Conservation (phyloP, 129 eudicot genomes). For the Scalesia atractyloides region DNA sequence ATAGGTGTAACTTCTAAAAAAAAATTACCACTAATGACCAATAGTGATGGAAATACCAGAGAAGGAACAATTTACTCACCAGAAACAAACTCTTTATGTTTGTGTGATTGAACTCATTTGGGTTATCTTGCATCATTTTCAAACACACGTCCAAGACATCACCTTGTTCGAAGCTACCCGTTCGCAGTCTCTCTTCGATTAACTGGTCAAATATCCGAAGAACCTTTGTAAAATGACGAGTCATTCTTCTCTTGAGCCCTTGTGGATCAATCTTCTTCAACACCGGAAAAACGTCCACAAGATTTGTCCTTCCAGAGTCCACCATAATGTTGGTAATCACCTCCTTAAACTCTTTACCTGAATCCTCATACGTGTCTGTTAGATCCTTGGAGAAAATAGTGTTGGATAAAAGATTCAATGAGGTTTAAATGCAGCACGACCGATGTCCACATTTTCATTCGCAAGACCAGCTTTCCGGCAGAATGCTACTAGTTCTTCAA, state of each 20-base stretch:
- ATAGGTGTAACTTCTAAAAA: too few relatives aligned
- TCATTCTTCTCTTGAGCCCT: constrained; percentile 23
- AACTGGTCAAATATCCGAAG: constrained; percentile 17
- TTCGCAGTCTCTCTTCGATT: constrained; percentile 10
- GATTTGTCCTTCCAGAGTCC: constrained; percentile 36
- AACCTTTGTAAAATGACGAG: constrained; percentile 14
- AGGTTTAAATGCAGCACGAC: constrained; percentile 54
- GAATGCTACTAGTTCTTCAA: constrained; percentile 31
- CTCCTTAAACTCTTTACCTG: constrained; percentile 37
- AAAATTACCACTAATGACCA: too few relatives aligned
- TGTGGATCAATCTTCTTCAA: constrained; percentile 32
- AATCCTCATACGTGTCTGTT: constrained; percentile 34
- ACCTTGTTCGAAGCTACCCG: not conserved
- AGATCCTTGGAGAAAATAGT: constrained; percentile 42
- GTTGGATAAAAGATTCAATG: constrained; percentile 41
- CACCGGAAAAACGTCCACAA: constrained; percentile 38
- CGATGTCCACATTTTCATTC: constrained; percentile 43
- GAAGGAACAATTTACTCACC: not conserved
- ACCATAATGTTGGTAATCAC: constrained; percentile 20
- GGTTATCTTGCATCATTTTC: constrained; percentile 15
- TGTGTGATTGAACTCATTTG: constrained; percentile 10
- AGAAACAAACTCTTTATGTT: constrained; percentile 28
- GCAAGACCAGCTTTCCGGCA: constrained; percentile 20
- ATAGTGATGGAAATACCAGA: too few relatives aligned
- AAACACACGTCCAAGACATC: constrained; percentile 26